Percentiles rank a stretch among this genome's conserved stretches.
Conservation (phyloP, 768 basidiomycete species). For the Boletus rubescentipes region DNA sequence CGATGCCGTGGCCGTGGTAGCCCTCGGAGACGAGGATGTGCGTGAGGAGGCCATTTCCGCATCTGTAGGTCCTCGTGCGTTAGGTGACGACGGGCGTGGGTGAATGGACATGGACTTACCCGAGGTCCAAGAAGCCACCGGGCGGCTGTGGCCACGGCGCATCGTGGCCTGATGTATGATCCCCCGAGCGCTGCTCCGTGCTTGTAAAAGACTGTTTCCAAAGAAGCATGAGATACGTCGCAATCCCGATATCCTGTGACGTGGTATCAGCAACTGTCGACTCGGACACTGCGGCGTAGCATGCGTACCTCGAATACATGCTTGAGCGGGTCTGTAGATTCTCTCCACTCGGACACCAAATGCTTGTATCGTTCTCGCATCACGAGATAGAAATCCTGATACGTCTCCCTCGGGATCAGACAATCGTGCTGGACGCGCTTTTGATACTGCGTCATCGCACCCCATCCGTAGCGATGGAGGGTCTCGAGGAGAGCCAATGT, state of each 20-base stretch:
- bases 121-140: slow-evolving; percentile 87
- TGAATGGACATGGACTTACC: slow-evolving; percentile 42
- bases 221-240: slow-evolving; percentile 86
- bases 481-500: slow-evolving; percentile 78
- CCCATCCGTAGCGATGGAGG: slow-evolving; percentile 87
- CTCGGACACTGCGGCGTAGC: too few species aligned
- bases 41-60: slow-evolving; percentile 90
- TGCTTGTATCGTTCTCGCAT: slow-evolving; percentile 86
- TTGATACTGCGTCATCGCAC: slow-evolving; percentile 74
- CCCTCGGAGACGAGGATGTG: slow-evolving; percentile 86
- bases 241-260: slow-evolving; percentile 87
- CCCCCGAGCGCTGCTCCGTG: not conserved
- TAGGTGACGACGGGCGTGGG: not conserved
- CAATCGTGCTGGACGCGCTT: slow-evolving; percentile 87
- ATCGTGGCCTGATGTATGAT: not conserved
- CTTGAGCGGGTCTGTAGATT: slow-evolving; percentile 83
- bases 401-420: slow-evolving; percentile 69
- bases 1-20: slow-evolving; percentile 80
- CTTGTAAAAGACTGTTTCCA: slow-evolving; percentile 73
- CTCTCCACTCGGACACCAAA: slow-evolving; percentile 72
- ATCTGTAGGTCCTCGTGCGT: slow-evolving; percentile 41
- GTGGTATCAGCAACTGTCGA: not conserved
- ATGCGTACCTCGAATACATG: slow-evolving; percentile 86
- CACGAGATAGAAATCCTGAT: slow-evolving; percentile 87
- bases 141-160: slow-evolving; percentile 76